Conservation (phyloP, 2,329 filamentous ascomycete species). For the Akanthomyces lecanii region DNA sequence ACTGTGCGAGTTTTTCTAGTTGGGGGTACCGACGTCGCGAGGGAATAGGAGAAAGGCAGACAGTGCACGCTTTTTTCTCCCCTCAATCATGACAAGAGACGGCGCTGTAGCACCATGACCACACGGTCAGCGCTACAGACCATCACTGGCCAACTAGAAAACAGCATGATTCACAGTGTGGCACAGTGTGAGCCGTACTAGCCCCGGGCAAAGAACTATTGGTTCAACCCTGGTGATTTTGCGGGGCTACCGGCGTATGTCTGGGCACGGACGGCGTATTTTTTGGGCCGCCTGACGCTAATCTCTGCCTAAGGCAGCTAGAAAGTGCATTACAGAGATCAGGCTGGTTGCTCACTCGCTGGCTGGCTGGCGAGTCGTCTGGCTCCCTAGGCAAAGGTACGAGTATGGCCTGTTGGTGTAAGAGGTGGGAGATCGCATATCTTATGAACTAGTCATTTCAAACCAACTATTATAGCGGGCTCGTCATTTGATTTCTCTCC, state of each 20-base stretch:
- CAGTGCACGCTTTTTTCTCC: not conserved
- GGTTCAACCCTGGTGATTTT: not conserved
- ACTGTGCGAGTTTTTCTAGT: slow-evolving; percentile 3
- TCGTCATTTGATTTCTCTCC: no score
- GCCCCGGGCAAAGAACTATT: not conserved
- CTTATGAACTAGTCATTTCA: no score
- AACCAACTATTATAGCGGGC: no score
- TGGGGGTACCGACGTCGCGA: not conserved
- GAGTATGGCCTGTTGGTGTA: no score
- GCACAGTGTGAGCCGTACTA: slow-evolving; percentile 8
- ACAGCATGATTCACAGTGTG: slow-evolving; percentile 2
- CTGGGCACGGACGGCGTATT: slow-evolving; percentile 9
- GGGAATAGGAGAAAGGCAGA: slow-evolving; percentile 1
- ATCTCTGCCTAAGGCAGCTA: slow-evolving; percentile 16
- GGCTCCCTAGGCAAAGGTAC: no score
- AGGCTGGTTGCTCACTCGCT: not conserved
- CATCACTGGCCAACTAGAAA: not conserved
- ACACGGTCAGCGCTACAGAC: not conserved
- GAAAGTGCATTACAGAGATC: slow-evolving; percentile 5
- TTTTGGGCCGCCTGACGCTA: slow-evolving; percentile 12
- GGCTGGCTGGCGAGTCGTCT: no score
- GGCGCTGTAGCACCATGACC: not conserved
- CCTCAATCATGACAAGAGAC: not conserved
- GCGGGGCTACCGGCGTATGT: not conserved
- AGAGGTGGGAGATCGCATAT: no score